phyloP scores from a whole-genome alignment of 2,329 filamentous ascomycete genomes.

The Xylaria sp. region DNA sequence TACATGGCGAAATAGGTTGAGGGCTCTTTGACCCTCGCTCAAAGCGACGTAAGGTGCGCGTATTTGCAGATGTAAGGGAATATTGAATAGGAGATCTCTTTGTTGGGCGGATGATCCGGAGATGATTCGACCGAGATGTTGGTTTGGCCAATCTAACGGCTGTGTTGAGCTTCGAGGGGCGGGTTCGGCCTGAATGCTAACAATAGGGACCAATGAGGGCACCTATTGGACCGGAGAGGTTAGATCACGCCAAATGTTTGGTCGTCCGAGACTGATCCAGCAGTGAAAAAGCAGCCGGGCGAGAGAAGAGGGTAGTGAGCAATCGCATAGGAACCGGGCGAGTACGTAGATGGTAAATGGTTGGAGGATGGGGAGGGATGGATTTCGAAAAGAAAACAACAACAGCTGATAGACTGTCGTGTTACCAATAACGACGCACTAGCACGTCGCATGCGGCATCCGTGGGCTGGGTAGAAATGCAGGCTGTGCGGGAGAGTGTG shows the following conservation, averaged over 20 bases:
- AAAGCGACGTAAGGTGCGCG: constrained; percentile 29
- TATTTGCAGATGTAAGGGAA: constrained; percentile 10
- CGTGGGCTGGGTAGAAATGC: constrained; percentile 25
- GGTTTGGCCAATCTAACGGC: not conserved
- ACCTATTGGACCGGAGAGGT: constrained; percentile 16
- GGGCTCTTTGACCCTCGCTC: constrained; percentile 26
- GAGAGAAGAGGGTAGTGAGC: constrained; percentile 2
- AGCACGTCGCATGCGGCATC: constrained; percentile 29
- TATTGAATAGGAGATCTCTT: constrained; percentile 15
- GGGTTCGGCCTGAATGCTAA: constrained; percentile 12
- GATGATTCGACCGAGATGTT: constrained; percentile 8
- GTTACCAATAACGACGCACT: constrained; percentile 32
- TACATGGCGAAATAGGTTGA: constrained; percentile 44
- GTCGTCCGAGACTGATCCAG: constrained; percentile 5
- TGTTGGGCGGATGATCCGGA: constrained; percentile 14
- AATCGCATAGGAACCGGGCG: constrained; percentile 6
- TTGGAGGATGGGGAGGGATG: constrained; percentile 15
- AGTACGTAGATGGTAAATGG: not conserved
- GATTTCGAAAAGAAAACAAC: constrained; percentile 19
- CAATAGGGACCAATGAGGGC: constrained; percentile 16
- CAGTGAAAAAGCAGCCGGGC: constrained; percentile 1
- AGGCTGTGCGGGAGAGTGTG: constrained; percentile 8
- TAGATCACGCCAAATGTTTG: constrained; percentile 15
- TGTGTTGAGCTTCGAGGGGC: constrained; percentile 12
- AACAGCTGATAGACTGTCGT: constrained; percentile 28